Evolutionary conservation across 768 basidiomycete species (phyloP).

Genomic region (Trametes meyenii): DNA sequence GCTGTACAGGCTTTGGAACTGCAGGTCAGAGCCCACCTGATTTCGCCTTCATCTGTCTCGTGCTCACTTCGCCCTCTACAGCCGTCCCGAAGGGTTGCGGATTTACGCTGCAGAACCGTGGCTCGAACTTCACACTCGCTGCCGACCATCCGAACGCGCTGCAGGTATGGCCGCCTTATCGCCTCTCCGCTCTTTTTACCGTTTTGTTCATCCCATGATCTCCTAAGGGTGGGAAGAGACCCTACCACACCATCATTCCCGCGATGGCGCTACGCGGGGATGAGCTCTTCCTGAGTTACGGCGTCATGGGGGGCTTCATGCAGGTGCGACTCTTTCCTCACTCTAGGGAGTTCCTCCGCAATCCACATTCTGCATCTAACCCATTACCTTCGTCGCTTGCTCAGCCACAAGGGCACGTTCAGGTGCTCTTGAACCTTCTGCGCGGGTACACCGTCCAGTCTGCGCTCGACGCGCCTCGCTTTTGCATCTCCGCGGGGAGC

Average conservation of each 20-base stretch:
- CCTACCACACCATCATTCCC: conserved; percentile 94
- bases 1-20: conserved; percentile 77
- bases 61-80: conserved; percentile 23
- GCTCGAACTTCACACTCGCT: conserved; percentile 77
- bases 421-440: conserved; percentile 89
- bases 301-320: conserved; percentile 94
- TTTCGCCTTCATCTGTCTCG: neutral
- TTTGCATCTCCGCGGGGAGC: conserved; percentile 89
- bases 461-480: conserved; percentile 91
- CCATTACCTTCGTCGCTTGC: neutral
- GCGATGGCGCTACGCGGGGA: conserved; percentile 77
- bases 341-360: neutral
- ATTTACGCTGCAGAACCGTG: conserved; percentile 95
- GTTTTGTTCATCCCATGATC: neutral
- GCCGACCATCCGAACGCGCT: conserved; percentile 86
- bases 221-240: conserved; percentile 75
- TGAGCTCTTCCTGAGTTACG: conserved; percentile 87
- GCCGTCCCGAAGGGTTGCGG: conserved; percentile 94
- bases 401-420: conserved; percentile 94
- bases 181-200: neutral
- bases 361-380: neutral
- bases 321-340: conserved; percentile 47
- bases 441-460: conserved; percentile 87
- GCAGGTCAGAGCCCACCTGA: conserved; percentile 50
- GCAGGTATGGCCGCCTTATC: conserved; percentile 46